phyloP scores from a whole-genome alignment of 495 filamentous ascomycete species.

The Penicillium herquei region DNA sequence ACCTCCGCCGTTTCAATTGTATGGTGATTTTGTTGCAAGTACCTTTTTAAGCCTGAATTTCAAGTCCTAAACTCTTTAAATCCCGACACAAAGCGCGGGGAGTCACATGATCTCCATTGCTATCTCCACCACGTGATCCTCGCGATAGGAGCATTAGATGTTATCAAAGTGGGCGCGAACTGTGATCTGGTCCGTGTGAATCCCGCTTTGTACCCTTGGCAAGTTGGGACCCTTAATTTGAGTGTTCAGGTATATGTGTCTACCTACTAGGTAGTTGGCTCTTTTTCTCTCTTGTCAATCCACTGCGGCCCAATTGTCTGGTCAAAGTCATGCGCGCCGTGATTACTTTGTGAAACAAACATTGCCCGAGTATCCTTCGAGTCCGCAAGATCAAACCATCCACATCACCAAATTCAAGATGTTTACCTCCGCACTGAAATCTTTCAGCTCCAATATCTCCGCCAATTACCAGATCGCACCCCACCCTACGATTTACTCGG shows the following conservation, averaged over 20 bases:
- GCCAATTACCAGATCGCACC: constrained; percentile 81
- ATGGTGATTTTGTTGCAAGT: not conserved
- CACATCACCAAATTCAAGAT: constrained; percentile 47
- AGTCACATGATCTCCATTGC: constrained; percentile 10
- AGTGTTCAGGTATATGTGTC: no score
- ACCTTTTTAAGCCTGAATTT: not conserved
- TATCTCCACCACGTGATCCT: constrained; percentile 6
- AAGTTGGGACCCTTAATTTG: no score
- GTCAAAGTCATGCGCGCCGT: not conserved
- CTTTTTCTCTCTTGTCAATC: not conserved
- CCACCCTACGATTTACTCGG: constrained; percentile 67
- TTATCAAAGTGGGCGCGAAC: constrained; percentile 2
- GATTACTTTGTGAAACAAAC: constrained; percentile 2
- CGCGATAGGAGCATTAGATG: constrained; percentile 15
- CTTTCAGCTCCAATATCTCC: constrained; percentile 86
- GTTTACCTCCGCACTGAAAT: constrained; percentile 91
- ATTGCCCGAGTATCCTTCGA: not conserved
- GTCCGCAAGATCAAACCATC: not conserved
- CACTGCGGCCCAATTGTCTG: not conserved
- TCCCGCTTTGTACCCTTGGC: not conserved
- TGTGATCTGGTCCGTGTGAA: not conserved
- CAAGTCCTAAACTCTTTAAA: not conserved
- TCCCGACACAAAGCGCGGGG: constrained; percentile 14
- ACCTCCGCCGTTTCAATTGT: not conserved
- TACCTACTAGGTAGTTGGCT: no score